Evolutionary conservation across 1,284 basidiomycete species (phyloP).

Genomic region (Pseudozyma sp.): DNA sequence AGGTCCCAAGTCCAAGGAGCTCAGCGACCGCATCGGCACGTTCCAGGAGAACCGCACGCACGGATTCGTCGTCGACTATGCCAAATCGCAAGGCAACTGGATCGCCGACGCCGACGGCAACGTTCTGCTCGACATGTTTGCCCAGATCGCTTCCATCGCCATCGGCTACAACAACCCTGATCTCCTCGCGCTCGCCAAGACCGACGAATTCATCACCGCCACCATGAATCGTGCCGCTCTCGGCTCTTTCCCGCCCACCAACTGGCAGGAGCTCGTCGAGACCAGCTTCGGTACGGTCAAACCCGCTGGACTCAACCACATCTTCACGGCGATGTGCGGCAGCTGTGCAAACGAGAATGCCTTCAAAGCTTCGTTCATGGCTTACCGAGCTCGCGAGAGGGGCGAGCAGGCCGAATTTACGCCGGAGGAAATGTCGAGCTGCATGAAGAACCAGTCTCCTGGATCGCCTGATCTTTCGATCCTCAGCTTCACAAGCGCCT

Average conservation of each 20-base stretch:
- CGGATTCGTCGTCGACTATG: slow-evolving; percentile 70
- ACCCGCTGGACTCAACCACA: slow-evolving; percentile 71
- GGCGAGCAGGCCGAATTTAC: slow-evolving; percentile 57
- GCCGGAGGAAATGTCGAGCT: slow-evolving; percentile 65
- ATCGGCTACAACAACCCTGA: slow-evolving; percentile 72
- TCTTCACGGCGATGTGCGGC: slow-evolving; percentile 69
- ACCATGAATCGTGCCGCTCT: slow-evolving; percentile 72
- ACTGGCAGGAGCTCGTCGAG: slow-evolving; percentile 71
- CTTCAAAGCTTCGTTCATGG: slow-evolving; percentile 74
- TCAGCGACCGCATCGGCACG: slow-evolving; percentile 64
- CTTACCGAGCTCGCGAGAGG: slow-evolving; percentile 70
- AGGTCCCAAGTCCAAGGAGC: slow-evolving; percentile 63
- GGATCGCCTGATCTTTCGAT: slow-evolving; percentile 72
- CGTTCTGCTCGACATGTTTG: slow-evolving; percentile 73
- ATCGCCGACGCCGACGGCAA: slow-evolving; percentile 74
- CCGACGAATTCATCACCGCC: slow-evolving; percentile 69
- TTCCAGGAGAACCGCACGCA: slow-evolving; percentile 71
- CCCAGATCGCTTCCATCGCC: slow-evolving; percentile 70
- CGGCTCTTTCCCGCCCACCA: slow-evolving; percentile 72
- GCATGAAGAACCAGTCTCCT: slow-evolving; percentile 72
- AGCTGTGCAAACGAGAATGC: slow-evolving; percentile 70
- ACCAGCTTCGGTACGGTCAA: slow-evolving; percentile 71
- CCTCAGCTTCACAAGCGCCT: slow-evolving; percentile 72
- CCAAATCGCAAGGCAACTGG: slow-evolving; percentile 68
- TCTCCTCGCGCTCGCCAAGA: slow-evolving; percentile 63